These are phyloP conservation scores for Gossypium gossypioides DNA, from an alignment of 441 rosid genomes.

Conservation along the genomic window DNA sequence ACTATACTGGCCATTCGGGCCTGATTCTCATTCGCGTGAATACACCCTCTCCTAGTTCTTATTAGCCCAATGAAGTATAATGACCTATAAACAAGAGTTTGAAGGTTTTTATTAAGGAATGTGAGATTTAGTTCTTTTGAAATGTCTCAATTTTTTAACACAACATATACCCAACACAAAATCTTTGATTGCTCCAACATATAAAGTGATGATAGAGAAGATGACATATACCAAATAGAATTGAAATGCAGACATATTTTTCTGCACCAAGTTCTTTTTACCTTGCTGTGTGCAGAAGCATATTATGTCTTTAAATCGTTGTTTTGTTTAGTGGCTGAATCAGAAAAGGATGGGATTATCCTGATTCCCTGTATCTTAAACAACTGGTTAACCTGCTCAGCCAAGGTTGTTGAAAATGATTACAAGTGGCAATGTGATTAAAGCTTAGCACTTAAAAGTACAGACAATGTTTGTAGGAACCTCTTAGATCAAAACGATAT, in stretches of 20 bases:
- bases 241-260: not conserved
- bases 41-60: no score
- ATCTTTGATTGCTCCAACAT: not conserved
- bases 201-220: not conserved
- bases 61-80: no score
- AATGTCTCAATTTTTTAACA: no score
- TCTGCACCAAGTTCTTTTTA: not conserved
- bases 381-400: not conserved
- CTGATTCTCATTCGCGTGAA: no score
- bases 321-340: not conserved
- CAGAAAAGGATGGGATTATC: not conserved
- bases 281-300: not conserved
- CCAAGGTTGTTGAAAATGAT: no score
- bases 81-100: no score
- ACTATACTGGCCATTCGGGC: no score
- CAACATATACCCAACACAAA: no score
- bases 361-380: not conserved
- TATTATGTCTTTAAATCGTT: not conserved
- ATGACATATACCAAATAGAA: not conserved
- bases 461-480: not conserved
- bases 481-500: not conserved
- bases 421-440: not conserved
- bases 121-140: no score
- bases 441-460: no score
- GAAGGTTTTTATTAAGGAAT: no score